Evolutionary conservation across 176 grass and related monocot species (phyloP), one percentile per base, ranked within the genome.

Genomic region (Avena sativa): DNA sequence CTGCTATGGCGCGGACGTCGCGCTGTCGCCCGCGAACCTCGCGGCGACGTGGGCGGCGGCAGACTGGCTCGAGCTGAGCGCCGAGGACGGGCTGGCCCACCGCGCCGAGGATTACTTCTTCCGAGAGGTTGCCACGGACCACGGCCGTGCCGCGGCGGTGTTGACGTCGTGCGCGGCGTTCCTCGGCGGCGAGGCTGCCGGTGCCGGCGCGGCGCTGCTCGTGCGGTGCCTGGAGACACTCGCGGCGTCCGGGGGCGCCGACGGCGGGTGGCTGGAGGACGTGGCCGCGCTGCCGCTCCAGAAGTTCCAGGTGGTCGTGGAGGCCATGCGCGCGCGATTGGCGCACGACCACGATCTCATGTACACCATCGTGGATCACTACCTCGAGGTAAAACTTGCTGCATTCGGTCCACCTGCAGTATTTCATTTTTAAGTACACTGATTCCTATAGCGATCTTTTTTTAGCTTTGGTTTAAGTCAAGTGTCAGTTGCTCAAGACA

Each of bases 291-390:
- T 99, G 15, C 58, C 90, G 6, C 28, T 84, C 2, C 90, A 86
- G 53, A 83, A 93, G 73, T 91, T 98, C 71, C 66, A 87, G 71
- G 73, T 85, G 48, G 62, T 71, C 30, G 87, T 88, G 8, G 91
- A 91, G 79, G 90, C 91, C 80, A 91, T 99, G 92, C 87, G 87
- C 23, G 83, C 72, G 80, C 87, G 94, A 12, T 86, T 81, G 36
- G 74, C 81, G 61, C 89, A 91, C 48, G 97, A 99, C 53, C 97
- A 99, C 68, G 97, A 99, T 59, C 84, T 96, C 62, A 79, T 99
- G 65, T 99, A 99, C 89, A 87, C 89, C 46, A 77, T 99, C 21
- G 92, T 99, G 0, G 90, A 99, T 32, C 79, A 90, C 48, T 99
- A 99, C 48, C 89, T 99, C 4, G 76, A 93, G 87, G 97, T 94